A percentile compares a stretch with the other conserved stretches of the same genome.
Conservation (phyloP, 2,329 filamentous ascomycete species). For the Colletotrichum musae region DNA sequence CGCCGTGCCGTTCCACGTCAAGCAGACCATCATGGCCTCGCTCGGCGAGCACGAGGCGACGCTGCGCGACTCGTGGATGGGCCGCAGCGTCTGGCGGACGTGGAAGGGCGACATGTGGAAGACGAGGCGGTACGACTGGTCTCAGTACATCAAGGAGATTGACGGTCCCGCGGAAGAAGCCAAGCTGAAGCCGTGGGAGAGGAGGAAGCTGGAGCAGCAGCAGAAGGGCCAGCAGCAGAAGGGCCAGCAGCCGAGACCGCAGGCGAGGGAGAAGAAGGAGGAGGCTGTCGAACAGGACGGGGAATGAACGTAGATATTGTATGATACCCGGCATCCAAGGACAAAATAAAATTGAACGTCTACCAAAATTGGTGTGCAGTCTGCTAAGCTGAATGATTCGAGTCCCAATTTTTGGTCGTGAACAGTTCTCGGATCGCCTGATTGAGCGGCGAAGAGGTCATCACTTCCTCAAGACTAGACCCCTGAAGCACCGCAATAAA, state of each 20-base stretch:
- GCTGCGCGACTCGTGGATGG: constrained; percentile 68
- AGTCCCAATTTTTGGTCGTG: not conserved
- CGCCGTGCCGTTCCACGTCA: constrained; percentile 70
- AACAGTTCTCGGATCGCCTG: no score
- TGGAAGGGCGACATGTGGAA: constrained; percentile 74
- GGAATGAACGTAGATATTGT: constrained; percentile 29
- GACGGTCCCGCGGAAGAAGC: constrained; percentile 43
- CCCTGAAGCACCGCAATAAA: no score
- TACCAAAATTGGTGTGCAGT: not conserved
- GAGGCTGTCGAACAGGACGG: constrained; percentile 5
- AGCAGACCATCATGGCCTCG: constrained; percentile 67
- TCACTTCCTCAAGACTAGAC: no score
- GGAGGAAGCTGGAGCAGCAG: constrained; percentile 35
- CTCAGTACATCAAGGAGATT: constrained; percentile 69
- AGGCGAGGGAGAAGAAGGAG: constrained; percentile 7
- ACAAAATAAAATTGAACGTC: constrained; percentile 2
- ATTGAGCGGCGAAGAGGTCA: no score
- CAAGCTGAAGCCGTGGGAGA: constrained; percentile 40
- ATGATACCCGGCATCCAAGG: constrained; percentile 38
- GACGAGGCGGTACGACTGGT: constrained; percentile 68
- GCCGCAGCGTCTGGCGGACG: constrained; percentile 69
- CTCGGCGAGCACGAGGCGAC: constrained; percentile 64
- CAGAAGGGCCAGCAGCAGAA: constrained; percentile 23
- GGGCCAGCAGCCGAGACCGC: constrained; percentile 21
- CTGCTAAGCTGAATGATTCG: not conserved